A percentile compares a stretch with the other conserved stretches of the same genome.
Conservation (phyloP, 2,329 filamentous ascomycete genomes). For the Phoma herbarum region DNA sequence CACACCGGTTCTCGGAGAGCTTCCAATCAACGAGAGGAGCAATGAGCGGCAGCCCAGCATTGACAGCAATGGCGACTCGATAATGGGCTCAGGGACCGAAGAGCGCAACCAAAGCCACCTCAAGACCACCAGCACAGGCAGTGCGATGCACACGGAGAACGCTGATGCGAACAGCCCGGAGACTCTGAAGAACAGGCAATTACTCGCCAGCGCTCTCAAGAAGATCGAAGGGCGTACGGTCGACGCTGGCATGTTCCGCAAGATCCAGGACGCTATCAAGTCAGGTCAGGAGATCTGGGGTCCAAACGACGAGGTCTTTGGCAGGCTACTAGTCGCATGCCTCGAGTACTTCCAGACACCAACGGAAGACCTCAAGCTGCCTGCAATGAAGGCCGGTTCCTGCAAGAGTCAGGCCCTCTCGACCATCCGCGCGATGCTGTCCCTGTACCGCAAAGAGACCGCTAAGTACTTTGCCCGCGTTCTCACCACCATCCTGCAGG, state of each 20-base stretch:
- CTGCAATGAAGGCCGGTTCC: slow-evolving; percentile 73
- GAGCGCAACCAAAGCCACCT: slow-evolving; percentile 44
- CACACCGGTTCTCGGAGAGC: slow-evolving; percentile 59
- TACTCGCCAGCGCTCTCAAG: slow-evolving; percentile 77
- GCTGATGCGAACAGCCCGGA: slow-evolving; percentile 49
- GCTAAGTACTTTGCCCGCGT: slow-evolving; percentile 72
- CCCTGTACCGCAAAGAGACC: slow-evolving; percentile 71
- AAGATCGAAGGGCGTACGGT: slow-evolving; percentile 75
- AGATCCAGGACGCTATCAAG: slow-evolving; percentile 77
- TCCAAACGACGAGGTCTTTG: slow-evolving; percentile 74
- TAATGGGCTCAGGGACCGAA: slow-evolving; percentile 40
- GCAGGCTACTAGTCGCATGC: slow-evolving; percentile 71
- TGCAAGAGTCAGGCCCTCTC: slow-evolving; percentile 78
- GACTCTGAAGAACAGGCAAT: slow-evolving; percentile 59
- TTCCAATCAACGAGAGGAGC: slow-evolving; percentile 60
- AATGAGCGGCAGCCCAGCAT: slow-evolving; percentile 46
- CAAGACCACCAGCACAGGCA: slow-evolving; percentile 51
- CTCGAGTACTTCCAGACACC: slow-evolving; percentile 76
- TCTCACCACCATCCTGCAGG: slow-evolving; percentile 71
- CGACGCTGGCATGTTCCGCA: slow-evolving; percentile 83
- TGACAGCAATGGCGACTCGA: slow-evolving; percentile 36
- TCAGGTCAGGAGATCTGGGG: slow-evolving; percentile 69
- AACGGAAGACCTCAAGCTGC: slow-evolving; percentile 54
- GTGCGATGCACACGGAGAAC: slow-evolving; percentile 44
- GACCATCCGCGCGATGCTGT: slow-evolving; percentile 76